Evolutionary conservation across 805 yeast genomes (phyloP).

Genomic region (Metschnikowia chrysomelidarum): DNA sequence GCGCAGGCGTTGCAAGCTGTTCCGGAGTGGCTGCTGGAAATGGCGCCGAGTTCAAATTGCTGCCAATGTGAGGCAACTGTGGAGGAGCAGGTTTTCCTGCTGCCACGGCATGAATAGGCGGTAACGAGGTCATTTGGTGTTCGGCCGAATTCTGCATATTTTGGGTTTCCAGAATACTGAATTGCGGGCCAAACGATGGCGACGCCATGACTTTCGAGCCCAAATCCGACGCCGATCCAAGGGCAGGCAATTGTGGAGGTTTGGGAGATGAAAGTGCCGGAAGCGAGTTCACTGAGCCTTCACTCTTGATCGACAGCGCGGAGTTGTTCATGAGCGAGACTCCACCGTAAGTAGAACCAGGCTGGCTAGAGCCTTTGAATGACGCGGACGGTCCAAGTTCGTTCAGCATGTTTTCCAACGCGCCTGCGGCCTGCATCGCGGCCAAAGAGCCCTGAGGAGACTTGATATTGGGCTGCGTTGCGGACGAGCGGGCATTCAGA

Average conservation of each 20-base stretch:
- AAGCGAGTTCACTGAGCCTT: constrained; percentile 26
- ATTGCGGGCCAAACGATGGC: constrained; percentile 49
- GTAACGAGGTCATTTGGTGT: constrained; percentile 17
- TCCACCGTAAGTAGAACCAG: constrained; percentile 18
- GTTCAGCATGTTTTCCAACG: constrained; percentile 43
- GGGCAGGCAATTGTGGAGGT: constrained; percentile 35
- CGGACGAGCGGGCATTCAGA: constrained; percentile 37
- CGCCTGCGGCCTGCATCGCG: constrained; percentile 42
- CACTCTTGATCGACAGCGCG: constrained; percentile 2
- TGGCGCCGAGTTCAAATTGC: constrained; percentile 7
- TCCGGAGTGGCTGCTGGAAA: constrained; percentile 11
- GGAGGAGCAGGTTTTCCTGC: constrained; percentile 10
- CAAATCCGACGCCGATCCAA: constrained; percentile 18
- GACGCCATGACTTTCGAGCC: constrained; percentile 27
- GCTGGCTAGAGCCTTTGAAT: constrained; percentile 26
- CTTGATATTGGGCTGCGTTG: constrained; percentile 9
- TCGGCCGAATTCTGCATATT: constrained; percentile 10
- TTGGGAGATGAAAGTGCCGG: constrained; percentile 32
- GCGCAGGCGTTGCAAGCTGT: constrained; percentile 3
- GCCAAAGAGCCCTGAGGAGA: constrained; percentile 17
- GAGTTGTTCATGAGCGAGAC: constrained; percentile 33
- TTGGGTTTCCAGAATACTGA: constrained; percentile 20
- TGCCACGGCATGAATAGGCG: constrained; percentile 24
- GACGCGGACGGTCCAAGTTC: constrained; percentile 46
- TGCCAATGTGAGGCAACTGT: constrained; percentile 26